A percentile compares a stretch with the other conserved stretches of the same genome.
phyloP scores from a whole-genome alignment of 176 grass and related monocot species.

The Carex pumila region DNA sequence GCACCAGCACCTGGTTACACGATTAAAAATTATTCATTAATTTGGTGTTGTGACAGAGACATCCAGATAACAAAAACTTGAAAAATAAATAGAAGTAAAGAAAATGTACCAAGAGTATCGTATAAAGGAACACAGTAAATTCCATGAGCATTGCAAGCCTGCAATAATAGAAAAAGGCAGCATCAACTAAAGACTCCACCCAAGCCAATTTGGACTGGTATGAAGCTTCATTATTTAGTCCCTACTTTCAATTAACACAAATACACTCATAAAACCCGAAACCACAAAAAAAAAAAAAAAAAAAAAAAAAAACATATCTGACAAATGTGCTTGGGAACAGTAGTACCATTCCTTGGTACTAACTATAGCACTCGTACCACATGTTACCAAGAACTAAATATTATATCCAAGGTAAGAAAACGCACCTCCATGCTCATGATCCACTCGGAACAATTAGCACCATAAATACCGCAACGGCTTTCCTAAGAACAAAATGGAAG shows the following conservation, averaged over 20 bases:
- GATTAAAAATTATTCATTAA: neutral
- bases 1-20: constrained; percentile 61
- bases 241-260: neutral
- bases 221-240: neutral
- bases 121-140: constrained; percentile 93
- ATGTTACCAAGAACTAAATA: neutral
- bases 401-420: neutral
- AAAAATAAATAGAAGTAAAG: constrained; percentile 21
- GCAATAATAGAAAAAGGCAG: constrained; percentile 7
- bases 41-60: neutral
- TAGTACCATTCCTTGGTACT: neutral
- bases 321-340: neutral
- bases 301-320: neutral
- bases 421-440: constrained; percentile 83
- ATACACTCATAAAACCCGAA: neutral
- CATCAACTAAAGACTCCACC: neutral
- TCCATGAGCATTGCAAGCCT: constrained; percentile 96
- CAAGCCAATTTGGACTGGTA: neutral
- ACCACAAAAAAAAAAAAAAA: neutral
- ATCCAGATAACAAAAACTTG: neutral
- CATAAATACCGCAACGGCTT: constrained; percentile 83
- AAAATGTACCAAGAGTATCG: constrained; percentile 80
- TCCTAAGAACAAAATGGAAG: constrained; percentile 38
- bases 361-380: neutral
- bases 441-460: constrained; percentile 83